Conservation (phyloP, 2,329 filamentous ascomycete species). For the Exophiala aquamarina region DNA sequence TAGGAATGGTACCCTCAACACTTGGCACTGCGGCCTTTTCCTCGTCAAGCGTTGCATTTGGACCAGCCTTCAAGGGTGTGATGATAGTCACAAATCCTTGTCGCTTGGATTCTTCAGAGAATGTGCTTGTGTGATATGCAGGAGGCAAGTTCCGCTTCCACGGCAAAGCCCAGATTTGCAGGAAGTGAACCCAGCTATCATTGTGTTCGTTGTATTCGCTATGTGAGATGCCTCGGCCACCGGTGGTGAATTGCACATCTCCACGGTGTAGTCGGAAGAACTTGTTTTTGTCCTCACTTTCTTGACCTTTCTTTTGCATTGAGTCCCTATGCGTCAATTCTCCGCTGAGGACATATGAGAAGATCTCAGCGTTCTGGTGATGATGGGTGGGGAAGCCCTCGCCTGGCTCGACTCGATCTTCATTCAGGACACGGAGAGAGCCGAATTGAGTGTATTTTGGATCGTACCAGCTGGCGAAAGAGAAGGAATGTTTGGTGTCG, state of each 20-base stretch:
- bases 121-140: conserved; percentile 73
- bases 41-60: conserved; percentile 59
- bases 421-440: conserved; percentile 79
- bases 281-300: conserved; percentile 58
- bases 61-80: conserved; percentile 69
- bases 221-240: conserved; percentile 78
- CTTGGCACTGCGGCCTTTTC: conserved; percentile 64
- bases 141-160: conserved; percentile 72
- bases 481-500: conserved; percentile 83
- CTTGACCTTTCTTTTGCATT: conserved; percentile 70
- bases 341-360: conserved; percentile 80
- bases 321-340: conserved; percentile 86
- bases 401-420: conserved; percentile 74
- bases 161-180: conserved; percentile 86
- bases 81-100: conserved; percentile 72
- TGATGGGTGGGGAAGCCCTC: conserved; percentile 82
- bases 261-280: conserved; percentile 73
- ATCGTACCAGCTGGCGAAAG: conserved; percentile 72
- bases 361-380: conserved; percentile 87
- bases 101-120: conserved; percentile 70
- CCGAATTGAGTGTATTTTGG: conserved; percentile 69
- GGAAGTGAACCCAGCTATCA: conserved; percentile 72
- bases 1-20: conserved; percentile 69
- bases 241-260: conserved; percentile 87
- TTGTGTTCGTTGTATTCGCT: conserved; percentile 78